phyloP scores from a whole-genome alignment of 495 filamentous ascomycete genomes.

The Neurospora sublineolata region DNA sequence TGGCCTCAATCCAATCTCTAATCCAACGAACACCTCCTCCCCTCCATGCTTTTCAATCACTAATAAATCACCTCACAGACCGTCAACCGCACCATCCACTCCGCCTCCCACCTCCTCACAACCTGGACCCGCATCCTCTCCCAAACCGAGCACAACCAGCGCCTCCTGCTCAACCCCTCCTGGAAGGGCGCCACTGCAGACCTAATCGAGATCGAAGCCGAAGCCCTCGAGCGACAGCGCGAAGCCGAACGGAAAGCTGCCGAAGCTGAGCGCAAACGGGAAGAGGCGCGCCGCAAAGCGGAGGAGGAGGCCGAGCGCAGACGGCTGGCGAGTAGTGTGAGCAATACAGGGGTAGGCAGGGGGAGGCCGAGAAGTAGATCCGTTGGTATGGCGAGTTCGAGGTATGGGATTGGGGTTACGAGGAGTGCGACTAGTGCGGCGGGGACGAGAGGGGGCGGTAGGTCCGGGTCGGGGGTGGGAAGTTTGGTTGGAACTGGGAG shows the following conservation, averaged over 20 bases:
- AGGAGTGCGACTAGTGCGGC: slow-evolving; percentile 22
- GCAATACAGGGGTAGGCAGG: slow-evolving; percentile 14
- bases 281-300: slow-evolving; percentile 53
- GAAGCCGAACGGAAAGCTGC: slow-evolving; percentile 61
- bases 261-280: slow-evolving; percentile 64
- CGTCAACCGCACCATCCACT: slow-evolving; percentile 72
- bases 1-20: background rate
- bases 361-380: slow-evolving; percentile 11
- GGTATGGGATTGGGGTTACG: slow-evolving; percentile 18
- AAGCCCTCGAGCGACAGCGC: slow-evolving; percentile 54
- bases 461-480: slow-evolving; percentile 17
- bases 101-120: slow-evolving; percentile 85
- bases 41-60: background rate
- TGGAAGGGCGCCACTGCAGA: slow-evolving; percentile 89
- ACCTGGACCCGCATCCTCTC: slow-evolving; percentile 93
- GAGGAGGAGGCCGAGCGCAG: slow-evolving; percentile 60
- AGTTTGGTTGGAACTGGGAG: background rate
- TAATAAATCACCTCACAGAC: slow-evolving; percentile 39
- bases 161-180: slow-evolving; percentile 71
- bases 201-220: slow-evolving; percentile 69
- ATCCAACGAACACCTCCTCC: background rate
- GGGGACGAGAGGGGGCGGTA: slow-evolving; percentile 30
- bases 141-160: slow-evolving; percentile 94
- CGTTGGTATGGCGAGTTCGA: slow-evolving; percentile 12
- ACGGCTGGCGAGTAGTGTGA: slow-evolving; percentile 31